Evolutionary conservation across 2,329 filamentous ascomycete species (phyloP).

Genomic region (Sphaerulina vaccinii): DNA sequence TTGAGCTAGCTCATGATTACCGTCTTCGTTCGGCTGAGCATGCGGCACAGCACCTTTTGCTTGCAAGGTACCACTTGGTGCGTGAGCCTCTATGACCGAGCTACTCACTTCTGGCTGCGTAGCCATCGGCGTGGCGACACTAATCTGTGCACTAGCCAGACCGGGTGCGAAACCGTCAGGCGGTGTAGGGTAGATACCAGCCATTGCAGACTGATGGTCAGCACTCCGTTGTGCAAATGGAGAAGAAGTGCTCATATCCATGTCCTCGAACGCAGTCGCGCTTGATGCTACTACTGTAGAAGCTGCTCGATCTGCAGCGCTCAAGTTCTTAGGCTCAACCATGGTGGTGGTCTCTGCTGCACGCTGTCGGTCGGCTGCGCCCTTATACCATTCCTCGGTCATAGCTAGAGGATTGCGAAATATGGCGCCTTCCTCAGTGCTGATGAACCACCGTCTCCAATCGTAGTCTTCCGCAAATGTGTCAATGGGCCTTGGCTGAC

Average conservation of each 20-base stretch:
- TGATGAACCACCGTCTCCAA: conserved; percentile 31
- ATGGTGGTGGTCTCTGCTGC: background rate
- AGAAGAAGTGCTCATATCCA: conserved; percentile 25
- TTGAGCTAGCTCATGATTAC: conserved; percentile 40
- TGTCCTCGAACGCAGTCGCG: background rate
- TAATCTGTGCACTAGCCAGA: conserved; percentile 26
- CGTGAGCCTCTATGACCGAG: conserved; percentile 1
- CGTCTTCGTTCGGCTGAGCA: background rate
- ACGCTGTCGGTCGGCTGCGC: conserved; percentile 26
- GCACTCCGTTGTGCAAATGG: conserved; percentile 41
- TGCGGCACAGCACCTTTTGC: conserved; percentile 23
- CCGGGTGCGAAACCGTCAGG: conserved; percentile 54
- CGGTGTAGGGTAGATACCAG: conserved; percentile 69
- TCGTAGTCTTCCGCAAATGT: conserved; percentile 9
- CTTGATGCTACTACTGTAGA: conserved; percentile 4
- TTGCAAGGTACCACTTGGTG: conserved; percentile 29
- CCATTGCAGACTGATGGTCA: conserved; percentile 41
- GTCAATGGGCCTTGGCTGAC: background rate
- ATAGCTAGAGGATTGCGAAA: conserved; percentile 34
- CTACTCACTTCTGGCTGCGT: conserved; percentile 15
- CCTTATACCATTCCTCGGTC: conserved; percentile 34
- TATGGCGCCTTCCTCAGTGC: conserved; percentile 23
- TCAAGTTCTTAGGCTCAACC: background rate
- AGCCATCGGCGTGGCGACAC: conserved; percentile 19
- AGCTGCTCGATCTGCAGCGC: background rate